Evolutionary conservation across 305 asterid species (phyloP).

Genomic region (Fraxinus ornus): DNA sequence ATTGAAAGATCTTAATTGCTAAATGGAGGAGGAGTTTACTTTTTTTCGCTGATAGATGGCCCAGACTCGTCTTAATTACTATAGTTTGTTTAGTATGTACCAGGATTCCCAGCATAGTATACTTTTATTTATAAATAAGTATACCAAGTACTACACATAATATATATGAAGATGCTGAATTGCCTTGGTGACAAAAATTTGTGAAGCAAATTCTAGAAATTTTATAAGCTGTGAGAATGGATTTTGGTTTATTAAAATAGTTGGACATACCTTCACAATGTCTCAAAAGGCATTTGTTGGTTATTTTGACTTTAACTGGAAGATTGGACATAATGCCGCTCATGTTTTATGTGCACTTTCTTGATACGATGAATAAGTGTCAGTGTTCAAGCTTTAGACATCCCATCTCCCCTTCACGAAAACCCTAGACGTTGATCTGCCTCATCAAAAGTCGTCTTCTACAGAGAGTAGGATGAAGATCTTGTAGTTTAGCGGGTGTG

Average conservation of each 20-base stretch:
- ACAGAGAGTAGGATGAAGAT: not conserved
- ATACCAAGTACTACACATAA: too few relatives aligned
- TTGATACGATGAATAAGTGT: not conserved
- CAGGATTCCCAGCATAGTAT: not conserved
- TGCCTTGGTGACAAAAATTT: not conserved
- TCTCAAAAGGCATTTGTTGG: not conserved
- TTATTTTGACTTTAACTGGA: not conserved
- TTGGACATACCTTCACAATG: not conserved
- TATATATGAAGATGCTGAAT: too few relatives aligned
- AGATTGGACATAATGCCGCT: not conserved
- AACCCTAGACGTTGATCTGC: not conserved
- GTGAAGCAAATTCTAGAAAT: not conserved
- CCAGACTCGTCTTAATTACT: not conserved
- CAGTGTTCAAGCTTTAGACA: not conserved
- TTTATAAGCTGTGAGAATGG: not conserved
- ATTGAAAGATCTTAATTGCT: not conserved
- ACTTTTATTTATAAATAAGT: not conserved
- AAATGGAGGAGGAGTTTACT: not conserved
- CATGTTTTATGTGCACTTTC: not conserved
- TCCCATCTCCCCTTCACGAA: not conserved
- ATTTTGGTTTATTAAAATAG: not conserved
- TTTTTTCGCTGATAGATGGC: not conserved
- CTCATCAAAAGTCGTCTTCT: not conserved
- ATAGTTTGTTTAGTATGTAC: not conserved
- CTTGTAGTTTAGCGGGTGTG: not conserved